Conservation (phyloP, 805 yeast genomes). For the Ogataea paradorogensis region DNA sequence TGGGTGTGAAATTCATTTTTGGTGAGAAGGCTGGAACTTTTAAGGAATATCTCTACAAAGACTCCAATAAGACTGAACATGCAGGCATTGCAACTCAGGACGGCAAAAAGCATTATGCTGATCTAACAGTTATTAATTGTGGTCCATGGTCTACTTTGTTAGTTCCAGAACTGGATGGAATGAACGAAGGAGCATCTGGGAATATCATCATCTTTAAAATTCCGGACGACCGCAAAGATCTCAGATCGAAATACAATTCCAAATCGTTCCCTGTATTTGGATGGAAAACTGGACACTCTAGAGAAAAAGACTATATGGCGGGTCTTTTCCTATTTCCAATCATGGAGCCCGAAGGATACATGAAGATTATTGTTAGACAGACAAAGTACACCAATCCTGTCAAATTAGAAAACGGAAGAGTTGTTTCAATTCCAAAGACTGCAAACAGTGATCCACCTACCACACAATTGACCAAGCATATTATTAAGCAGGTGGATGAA, state of each 20-base stretch:
- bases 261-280: constrained; percentile 34
- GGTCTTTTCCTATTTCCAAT: constrained; percentile 37
- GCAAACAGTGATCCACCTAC: constrained; percentile 16
- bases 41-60: constrained; percentile 20
- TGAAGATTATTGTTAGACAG: constrained; percentile 37
- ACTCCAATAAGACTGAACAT: constrained; percentile 15
- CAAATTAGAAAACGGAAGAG: constrained; percentile 16
- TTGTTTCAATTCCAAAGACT: constrained; percentile 34
- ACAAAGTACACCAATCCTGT: constrained; percentile 35
- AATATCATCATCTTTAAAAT: constrained; percentile 35
- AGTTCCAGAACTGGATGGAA: constrained; percentile 36
- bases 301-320: constrained; percentile 30
- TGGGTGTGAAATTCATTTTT: constrained; percentile 36
- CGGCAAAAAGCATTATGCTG: constrained; percentile 26
- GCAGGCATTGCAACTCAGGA: constrained; percentile 31
- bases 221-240: constrained; percentile 35
- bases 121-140: constrained; percentile 27
- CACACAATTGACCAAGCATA: constrained; percentile 24
- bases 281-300: constrained; percentile 35
- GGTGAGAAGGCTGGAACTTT: constrained; percentile 33
- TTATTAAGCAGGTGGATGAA: constrained; percentile 28
- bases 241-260: constrained; percentile 33
- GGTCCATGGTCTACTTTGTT: constrained; percentile 34
- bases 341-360: constrained; percentile 34
- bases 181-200: constrained; percentile 37